Evolutionary conservation across 2,329 filamentous ascomycete species (phyloP).

Genomic region (Grosmannia serpens): DNA sequence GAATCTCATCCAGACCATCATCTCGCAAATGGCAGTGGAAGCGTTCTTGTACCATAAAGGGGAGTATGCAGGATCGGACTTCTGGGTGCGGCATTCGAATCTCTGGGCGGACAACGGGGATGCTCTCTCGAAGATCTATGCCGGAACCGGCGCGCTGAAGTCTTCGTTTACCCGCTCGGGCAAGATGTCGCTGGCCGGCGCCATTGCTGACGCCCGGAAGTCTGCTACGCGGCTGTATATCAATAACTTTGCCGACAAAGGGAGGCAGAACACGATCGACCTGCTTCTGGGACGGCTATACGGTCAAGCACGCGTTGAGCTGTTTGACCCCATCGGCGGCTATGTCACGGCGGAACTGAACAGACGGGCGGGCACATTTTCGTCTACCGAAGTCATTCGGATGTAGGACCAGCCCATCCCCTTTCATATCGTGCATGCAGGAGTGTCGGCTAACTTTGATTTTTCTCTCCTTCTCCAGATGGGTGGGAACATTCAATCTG

Average conservation of each 20-base stretch:
- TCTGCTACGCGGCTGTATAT: conserved; percentile 90
- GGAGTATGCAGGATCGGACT: conserved; percentile 61
- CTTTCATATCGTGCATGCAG: background rate
- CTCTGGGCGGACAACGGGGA: conserved; percentile 98
- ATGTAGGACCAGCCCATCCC: conserved; percentile 41
- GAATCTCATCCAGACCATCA: conserved; percentile 89
- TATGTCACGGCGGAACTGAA: conserved; percentile 68
- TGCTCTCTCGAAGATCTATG: conserved; percentile 87
- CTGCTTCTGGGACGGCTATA: conserved; percentile 78
- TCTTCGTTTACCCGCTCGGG: conserved; percentile 88
- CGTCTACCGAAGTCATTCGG: conserved; percentile 59
- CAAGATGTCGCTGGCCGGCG: conserved; percentile 90
- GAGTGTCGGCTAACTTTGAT: background rate
- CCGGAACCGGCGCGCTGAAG: conserved; percentile 89
- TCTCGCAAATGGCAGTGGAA: conserved; percentile 87
- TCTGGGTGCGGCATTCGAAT: conserved; percentile 85
- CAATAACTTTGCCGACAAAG: conserved; percentile 95
- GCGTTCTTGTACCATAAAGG: conserved; percentile 65
- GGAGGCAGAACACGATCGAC: conserved; percentile 87
- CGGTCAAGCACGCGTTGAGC: conserved; percentile 69
- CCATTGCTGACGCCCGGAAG: conserved; percentile 89
- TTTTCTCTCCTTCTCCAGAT: conserved; percentile 21
- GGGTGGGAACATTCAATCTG: conserved; percentile 84
- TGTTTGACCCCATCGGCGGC: conserved; percentile 93
- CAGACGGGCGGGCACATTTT: conserved; percentile 59